These are phyloP conservation scores for Suillus occidentalis DNA, from an alignment of 768 basidiomycete species.

Conservation along the genomic window DNA sequence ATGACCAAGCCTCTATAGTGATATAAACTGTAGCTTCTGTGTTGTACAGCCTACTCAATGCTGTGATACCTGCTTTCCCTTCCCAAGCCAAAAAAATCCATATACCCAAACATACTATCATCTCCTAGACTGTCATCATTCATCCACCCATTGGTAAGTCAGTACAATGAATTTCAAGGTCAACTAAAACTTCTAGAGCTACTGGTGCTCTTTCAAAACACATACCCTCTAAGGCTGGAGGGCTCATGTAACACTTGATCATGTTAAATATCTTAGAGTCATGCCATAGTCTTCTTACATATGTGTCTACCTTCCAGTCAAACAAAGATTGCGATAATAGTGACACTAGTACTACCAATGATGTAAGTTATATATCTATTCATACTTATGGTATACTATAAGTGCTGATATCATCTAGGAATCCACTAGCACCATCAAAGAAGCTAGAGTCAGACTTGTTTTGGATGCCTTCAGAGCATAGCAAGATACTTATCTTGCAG, in stretches of 20 bases:
- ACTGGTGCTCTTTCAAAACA: not conserved
- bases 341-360: not conserved
- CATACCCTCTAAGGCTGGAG: not conserved
- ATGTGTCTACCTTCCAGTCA: not conserved
- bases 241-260: not conserved
- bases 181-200: not conserved
- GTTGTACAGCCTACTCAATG: not conserved
- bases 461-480: not conserved
- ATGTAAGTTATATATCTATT: not conserved
- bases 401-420: not conserved
- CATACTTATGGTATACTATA: not conserved
- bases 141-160: not conserved
- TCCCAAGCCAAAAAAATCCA: not conserved
- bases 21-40: not conserved
- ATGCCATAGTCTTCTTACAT: not conserved
- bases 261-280: not conserved
- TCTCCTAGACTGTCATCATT: not conserved
- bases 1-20: not conserved
- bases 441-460: not conserved
- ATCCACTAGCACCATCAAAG: not conserved
- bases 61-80: not conserved
- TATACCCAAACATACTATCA: not conserved
- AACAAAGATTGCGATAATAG: not conserved
- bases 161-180: not conserved
- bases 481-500: not conserved